These are phyloP conservation scores for Ligustrum vulgare DNA, from an alignment of 257 asterid genomes.

Conservation along the genomic window DNA sequence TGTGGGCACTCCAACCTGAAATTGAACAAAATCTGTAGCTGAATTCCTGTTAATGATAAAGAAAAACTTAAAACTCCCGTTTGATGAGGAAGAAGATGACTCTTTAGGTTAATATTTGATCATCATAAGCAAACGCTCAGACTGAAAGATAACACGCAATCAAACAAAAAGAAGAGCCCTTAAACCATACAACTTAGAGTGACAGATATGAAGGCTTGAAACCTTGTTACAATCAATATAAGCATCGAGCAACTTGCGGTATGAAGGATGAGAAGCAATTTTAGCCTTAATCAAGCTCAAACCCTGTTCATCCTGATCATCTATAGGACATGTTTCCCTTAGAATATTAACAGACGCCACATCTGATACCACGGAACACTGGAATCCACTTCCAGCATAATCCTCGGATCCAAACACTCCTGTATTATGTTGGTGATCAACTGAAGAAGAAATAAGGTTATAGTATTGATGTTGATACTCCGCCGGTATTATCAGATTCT, in stretches of 20 bases:
- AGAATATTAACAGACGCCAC: conserved; percentile 26
- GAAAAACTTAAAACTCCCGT: not conserved
- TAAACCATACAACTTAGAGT: not conserved
- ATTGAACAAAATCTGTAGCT: not conserved
- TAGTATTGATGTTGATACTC: conserved; percentile 30
- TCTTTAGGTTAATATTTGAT: not conserved
- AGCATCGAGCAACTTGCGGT: conserved; percentile 43
- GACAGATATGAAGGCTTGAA: conserved; percentile 8
- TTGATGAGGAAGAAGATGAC: not conserved
- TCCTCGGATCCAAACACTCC: conserved; percentile 28
- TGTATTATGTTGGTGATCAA: conserved; percentile 16
- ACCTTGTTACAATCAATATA: conserved; percentile 58
- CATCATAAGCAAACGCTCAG: not conserved
- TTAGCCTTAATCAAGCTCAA: conserved; percentile 39
- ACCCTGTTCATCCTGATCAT: conserved; percentile 30
- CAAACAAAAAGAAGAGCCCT: not conserved
- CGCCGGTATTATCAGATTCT: conserved; percentile 32
- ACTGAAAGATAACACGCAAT: not conserved
- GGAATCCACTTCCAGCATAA: conserved; percentile 11
- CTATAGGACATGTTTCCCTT: not conserved
- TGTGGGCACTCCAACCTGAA: conserved; percentile 56
- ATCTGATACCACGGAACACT: conserved; percentile 30
- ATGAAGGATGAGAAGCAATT: conserved; percentile 50
- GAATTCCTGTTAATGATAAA: not conserved
- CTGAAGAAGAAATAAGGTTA: conserved; percentile 14